Base-by-base conservation (phyloP, 2,329 filamentous ascomycete genomes). In the Aspergillus ruber region DNA sequence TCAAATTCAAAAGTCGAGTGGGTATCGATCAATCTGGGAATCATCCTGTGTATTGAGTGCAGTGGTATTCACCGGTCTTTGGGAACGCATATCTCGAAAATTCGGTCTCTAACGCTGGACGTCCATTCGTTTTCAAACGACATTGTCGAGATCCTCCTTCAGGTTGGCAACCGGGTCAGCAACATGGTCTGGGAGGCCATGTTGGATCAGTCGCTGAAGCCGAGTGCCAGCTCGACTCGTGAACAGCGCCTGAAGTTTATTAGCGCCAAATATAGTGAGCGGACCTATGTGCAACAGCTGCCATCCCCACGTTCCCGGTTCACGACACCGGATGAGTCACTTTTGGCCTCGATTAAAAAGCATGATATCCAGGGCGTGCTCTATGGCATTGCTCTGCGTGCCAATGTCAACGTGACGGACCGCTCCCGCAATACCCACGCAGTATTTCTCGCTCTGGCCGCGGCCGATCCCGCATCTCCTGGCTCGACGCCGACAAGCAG, bases 11-110 rank as follows among this genome's bases (percentile, higher is more conserved):
- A 96, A 72, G 90, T 95, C 18, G 93, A 98, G 68, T 98, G 93
- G 93, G 93, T 97, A 23, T 97, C 93, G 0, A 95, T 98, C 70
- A 98, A 98, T 61, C 78, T 98, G 4, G 93, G 88, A 41, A 95
- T 98, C 50, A 85, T 98, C 46, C 79, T 98, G 17, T 98, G 93
- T 72, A 96, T 96, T 64, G 91, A 98, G 68, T 98, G 93, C 71
- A 95, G 90, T 64, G 93, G 93, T 53, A 96, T 98, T 52, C 93
- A 98, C 69, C 84, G 93, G 38, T 97, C 91, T 1, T 78, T 98
- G 3, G 93, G 93, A 10, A 98, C 93, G 1, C 93, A 98, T 67
- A 96, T 98, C 63, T 95, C 90, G 68, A 98, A 98, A 72, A 83
- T 98, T 36, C 86, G 93, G 46, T 97, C 93, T 10, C 78, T 98